A percentile compares a stretch with the other conserved stretches of the same genome.
Evolutionary conservation across 495 filamentous ascomycete genomes (phyloP).

Genomic region (Talaromyces stipitatus): DNA sequence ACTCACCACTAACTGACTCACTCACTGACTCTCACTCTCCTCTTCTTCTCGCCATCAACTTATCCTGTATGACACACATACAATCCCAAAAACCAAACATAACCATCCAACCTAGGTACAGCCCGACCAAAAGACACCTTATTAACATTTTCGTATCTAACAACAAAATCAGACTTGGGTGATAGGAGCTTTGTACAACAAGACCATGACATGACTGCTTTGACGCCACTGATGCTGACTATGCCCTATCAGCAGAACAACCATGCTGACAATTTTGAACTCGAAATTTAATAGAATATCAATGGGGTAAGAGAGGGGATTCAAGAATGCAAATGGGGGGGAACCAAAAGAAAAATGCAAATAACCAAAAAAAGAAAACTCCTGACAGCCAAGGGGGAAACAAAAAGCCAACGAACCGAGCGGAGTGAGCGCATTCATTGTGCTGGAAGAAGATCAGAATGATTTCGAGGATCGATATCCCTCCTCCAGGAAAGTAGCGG

Average conservation of each 20-base stretch:
- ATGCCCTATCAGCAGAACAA: background rate
- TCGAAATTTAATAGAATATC: background rate
- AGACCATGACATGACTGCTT: background rate
- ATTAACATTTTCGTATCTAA: background rate
- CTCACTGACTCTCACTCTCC: background rate
- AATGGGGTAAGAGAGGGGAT: background rate
- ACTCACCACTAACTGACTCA: background rate
- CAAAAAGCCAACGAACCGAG: background rate
- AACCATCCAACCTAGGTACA: background rate
- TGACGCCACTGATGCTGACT: background rate
- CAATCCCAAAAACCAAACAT: background rate
- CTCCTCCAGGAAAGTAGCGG: background rate
- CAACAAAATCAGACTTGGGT: background rate
- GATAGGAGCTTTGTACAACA: background rate
- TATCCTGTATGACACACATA: background rate
- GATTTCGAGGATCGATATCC: background rate
- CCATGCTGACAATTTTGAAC: background rate
- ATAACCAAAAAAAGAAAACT: background rate
- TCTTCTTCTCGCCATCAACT: background rate
- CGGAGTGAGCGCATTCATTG: background rate
- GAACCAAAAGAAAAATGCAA: background rate
- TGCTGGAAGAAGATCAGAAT: background rate
- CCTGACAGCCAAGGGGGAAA: background rate
- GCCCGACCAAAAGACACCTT: background rate
- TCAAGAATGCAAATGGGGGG: background rate